Evolutionary conservation across 2,329 filamentous ascomycete genomes (phyloP), one percentile per base, ranked within the genome.

Genomic region (Alternaria incomplexa): DNA sequence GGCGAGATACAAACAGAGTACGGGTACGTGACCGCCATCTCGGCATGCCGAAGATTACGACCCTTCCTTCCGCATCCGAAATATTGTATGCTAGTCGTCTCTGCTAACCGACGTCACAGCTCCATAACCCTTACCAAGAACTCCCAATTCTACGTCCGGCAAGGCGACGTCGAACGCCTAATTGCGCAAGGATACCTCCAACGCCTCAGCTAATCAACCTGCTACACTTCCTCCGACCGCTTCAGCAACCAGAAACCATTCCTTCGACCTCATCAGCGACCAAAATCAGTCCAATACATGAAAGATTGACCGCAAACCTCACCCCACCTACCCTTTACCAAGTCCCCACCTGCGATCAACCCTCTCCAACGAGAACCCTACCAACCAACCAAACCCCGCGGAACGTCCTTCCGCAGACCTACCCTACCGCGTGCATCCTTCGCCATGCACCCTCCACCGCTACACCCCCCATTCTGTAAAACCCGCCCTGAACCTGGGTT

Each of bases 1-100:
- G 96, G 96, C 5, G 96, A 99, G 84, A 97, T 99, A 68, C 95
- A 99, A 83, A 99, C 96, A 0, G 96, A 99, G 85, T 99, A 99
- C 77, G 96, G 96, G 91, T 97, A 85, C 80, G 90, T 84, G 32
- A 60, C 28, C 4, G 26, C 51, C 12, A 57, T 25, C 20, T 30
- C 54, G 57, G 22, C 43, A 43, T 52, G 32, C 47, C 46, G 22
- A 56, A 56, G 36, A 0, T 28, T 23, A 20, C 9, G 11, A 40
- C 36, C 36, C n/a, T 40, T 40, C n/a, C 28, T 20, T 26, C 22
- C 13, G 17, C n/a, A 13, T 43, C 12, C 28, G 17, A 23, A 25
- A 44, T 22, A n/a, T 13, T 40, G 20, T 43, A 43, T 46, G 32
- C 43, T 20, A 46, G 5, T 8, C 17, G 1, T 13, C 12, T 7